These are phyloP conservation scores for Pichia thaimueangensis DNA, from an alignment of 805 yeast species.

Conservation along the genomic window DNA sequence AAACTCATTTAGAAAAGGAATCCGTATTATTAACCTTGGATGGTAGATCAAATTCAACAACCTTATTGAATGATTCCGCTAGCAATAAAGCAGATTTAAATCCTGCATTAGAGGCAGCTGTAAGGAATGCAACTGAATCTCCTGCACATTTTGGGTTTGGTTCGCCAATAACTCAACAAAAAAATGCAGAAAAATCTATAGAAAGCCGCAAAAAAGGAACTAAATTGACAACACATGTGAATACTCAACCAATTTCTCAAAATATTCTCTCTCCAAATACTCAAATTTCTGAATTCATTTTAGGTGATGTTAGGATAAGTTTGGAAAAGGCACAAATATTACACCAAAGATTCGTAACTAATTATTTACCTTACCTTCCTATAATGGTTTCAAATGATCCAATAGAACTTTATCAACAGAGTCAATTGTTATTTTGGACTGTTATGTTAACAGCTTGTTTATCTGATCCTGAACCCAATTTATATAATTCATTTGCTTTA, in stretches of 20 bases:
- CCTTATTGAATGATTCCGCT: constrained; percentile 38
- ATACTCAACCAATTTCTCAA: constrained; percentile 16
- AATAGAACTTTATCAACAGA: constrained; percentile 71
- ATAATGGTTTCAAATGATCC: constrained; percentile 67
- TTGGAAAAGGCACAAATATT: constrained; percentile 62
- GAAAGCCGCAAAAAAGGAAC: neutral
- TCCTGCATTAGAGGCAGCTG: constrained; percentile 37
- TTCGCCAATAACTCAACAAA: too few species aligned
- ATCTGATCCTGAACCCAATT: constrained; percentile 80
- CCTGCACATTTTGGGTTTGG: constrained; percentile 16
- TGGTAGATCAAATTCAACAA: constrained; percentile 27
- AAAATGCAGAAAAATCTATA: neutral
- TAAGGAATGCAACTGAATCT: constrained; percentile 31
- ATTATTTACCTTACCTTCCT: constrained; percentile 73
- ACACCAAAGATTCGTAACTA: constrained; percentile 60
- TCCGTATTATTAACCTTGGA: constrained; percentile 33
- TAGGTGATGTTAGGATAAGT: constrained; percentile 71
- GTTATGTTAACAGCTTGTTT: constrained; percentile 81
- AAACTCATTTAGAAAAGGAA: constrained; percentile 40
- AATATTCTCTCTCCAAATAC: constrained; percentile 21
- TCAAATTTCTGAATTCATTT: constrained; percentile 52
- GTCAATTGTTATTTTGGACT: constrained; percentile 85
- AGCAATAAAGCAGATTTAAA: constrained; percentile 36
- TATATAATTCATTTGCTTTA: constrained; percentile 69
- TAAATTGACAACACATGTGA: constrained; percentile 15